Base-by-base conservation (phyloP, 2,329 filamentous ascomycete genomes). In the Talaromyces marneffei region DNA sequence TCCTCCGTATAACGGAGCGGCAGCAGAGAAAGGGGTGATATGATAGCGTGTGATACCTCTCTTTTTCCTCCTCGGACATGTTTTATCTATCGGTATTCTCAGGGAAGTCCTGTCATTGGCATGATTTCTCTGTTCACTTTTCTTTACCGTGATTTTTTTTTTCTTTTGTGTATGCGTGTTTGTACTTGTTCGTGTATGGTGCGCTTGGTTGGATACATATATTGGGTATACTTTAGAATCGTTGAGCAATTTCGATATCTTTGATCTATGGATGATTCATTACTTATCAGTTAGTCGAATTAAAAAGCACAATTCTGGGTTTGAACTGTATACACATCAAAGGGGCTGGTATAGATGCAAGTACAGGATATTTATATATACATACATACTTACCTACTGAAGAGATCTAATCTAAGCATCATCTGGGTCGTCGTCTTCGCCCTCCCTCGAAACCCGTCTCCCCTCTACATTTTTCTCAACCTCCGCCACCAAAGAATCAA, bases 401-500 rank as follows among this genome's bases (percentile, higher is more conserved):
- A 29, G 23, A 8, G 29, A 20, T 52, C 3, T 20, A 12, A 14
- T 8, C 18, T 27, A 55, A 37, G 52, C 52, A 55, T 55, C 52
- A 40, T 14, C 52, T 42, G 79, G 78, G 69, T 91, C 88, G 69
- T 91, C 88, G 65, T 87, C 80, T 70, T 91, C 87, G 63, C 88
- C 90, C 73, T 97, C 92, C 27, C 82, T 80, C 29, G 75, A 67
- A 10, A 96, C 85, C 55, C 87, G 82, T 67, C 80, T 82, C 2
- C 93, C 93, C 66, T 91, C 77, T 4, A 96, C 87, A 58, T 88
- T 87, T 72, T 85, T 78, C 71, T 90, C 85, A 2, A 96, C 90
- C 72, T 96, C 91, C 0, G 82, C 77, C 14, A 95, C 84, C 64
- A 97, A 75, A 56, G 85, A 87, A 72, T 96, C 91, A 71, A 97